phyloP scores from a whole-genome alignment of 225 moss, liverwort and hornwort genomes.

The Lunularia cruciata region DNA sequence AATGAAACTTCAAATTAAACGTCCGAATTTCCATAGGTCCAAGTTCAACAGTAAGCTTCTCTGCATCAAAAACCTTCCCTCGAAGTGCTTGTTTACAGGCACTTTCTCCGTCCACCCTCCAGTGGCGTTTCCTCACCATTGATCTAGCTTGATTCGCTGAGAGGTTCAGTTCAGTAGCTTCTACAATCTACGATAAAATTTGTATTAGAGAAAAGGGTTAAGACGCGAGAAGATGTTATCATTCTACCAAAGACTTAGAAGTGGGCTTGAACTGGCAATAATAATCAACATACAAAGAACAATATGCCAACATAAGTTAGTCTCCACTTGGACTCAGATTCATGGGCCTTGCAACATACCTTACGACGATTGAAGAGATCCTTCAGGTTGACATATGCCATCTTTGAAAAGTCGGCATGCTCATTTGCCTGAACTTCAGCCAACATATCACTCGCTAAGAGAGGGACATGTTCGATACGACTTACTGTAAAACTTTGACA shows the following conservation, averaged over 20 bases:
- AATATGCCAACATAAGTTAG: too few relatives aligned
- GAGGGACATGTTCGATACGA: too few relatives aligned
- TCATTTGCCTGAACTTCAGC: slow-evolving; percentile 30
- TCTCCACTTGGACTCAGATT: too few relatives aligned
- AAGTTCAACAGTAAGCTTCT: slow-evolving; percentile 31
- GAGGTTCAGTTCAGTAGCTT: slow-evolving; percentile 37
- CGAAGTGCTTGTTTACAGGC: not conserved
- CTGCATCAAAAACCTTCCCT: slow-evolving; percentile 28
- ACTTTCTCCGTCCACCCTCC: slow-evolving; percentile 25
- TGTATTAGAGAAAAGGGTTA: too few relatives aligned
- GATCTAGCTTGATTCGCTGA: slow-evolving; percentile 43
- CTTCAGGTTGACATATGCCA: slow-evolving; percentile 32
- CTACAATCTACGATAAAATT: slow-evolving; percentile 20
- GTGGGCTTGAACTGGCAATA: too few relatives aligned
- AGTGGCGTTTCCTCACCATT: slow-evolving; percentile 25
- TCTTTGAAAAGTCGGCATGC: slow-evolving; percentile 29
- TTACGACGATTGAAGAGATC: slow-evolving; percentile 17
- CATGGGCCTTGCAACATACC: too few relatives aligned
- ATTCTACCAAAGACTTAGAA: too few relatives aligned
- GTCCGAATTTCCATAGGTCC: slow-evolving; percentile 47
- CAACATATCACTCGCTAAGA: too few relatives aligned
- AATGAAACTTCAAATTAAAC: slow-evolving; percentile 15
- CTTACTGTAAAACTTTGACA: too few relatives aligned
- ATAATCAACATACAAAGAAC: too few relatives aligned
- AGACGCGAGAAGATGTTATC: too few relatives aligned